Base-by-base conservation (phyloP, 2,329 filamentous ascomycete genomes). In the Venturia asperata region DNA sequence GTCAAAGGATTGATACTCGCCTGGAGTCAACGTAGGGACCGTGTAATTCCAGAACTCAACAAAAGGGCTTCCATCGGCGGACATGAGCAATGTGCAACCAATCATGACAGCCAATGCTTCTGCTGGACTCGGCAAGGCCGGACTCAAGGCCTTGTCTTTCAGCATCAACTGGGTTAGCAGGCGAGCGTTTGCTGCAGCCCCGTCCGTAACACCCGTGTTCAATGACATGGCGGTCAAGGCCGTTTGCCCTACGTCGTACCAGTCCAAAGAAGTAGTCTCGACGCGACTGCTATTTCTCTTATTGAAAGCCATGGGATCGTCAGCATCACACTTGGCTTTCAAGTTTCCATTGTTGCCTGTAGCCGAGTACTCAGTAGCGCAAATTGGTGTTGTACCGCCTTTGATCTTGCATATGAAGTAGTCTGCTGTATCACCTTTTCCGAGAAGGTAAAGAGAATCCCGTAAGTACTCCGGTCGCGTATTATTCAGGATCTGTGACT, bases 101-200 rank as follows among this genome's bases (percentile, higher is more conserved):
- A 84, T 82, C 70, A 92, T 81, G 0, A 91, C 88, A 0, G 89
- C 88, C 0, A 94, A 73, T 0, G 87, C 87, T 74, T 94, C 90
- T 0, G 85, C 86, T n/a, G 90, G 80, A 2, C 86, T 90, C 0
- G 90, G 90, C 0, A 87, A 73, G 0, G 74, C 71, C 0, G 78
- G 74, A 42, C 81, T 77, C 0, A 90, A 78, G 10, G 74, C 68
- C 1, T 72, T 69, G 2, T 74, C 60, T 0, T 72, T 72, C 1
- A 80, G 67, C 21, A 80, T 77, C 49, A 80, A 69, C 61, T 82
- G 76, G 11, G 74, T 79, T 4, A 81, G 69, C 0, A 81, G 68
- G 0, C 80, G 71, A 0, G 77, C 75, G 55, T 79, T 81, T 42
- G 75, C 76, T 3, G 78, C 78, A 61, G 77, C 74, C 6, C 71